Conservation (phyloP, 345 rosid species). For the Angophora floribunda region DNA sequence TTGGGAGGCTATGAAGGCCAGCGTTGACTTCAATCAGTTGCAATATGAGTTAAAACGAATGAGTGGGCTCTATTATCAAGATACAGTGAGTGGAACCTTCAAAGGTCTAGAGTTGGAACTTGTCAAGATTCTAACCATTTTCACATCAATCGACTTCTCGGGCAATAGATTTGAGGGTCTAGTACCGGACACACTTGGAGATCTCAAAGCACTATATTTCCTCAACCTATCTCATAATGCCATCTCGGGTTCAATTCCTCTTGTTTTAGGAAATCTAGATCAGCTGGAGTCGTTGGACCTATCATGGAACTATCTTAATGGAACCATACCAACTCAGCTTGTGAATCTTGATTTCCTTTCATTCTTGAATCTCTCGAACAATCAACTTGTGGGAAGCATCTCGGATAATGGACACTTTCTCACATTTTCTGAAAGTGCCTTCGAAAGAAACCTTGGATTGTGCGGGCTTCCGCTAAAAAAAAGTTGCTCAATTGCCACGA, state of each 20-base stretch:
- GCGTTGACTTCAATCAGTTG: not conserved
- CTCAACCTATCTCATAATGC: too few relatives aligned
- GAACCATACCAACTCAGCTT: too few relatives aligned
- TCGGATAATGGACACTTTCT: not conserved
- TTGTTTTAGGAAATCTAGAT: too few relatives aligned
- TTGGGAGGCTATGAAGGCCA: not conserved
- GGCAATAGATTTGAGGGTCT: not conserved
- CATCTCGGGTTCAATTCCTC: too few relatives aligned
- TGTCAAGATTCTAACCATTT: not conserved
- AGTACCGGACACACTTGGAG: constrained; percentile 1
- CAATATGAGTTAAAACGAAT: not conserved
- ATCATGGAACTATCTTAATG: too few relatives aligned
- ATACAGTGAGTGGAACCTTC: constrained; percentile 17
- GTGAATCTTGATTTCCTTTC: too few relatives aligned
- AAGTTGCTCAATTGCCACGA: not conserved
- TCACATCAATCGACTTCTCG: not conserved
- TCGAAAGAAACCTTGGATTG: constrained; percentile 17
- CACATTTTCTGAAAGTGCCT: constrained; percentile 24
- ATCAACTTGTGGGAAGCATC: too few relatives aligned
- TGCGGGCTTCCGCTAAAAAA: constrained; percentile 14
- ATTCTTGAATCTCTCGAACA: too few relatives aligned
- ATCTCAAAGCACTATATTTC: too few relatives aligned
- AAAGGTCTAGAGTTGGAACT: constrained; percentile 29
- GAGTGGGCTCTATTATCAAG: not conserved
- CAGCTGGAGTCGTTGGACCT: too few relatives aligned